Base-by-base conservation (phyloP, 2,329 filamentous ascomycete genomes). In the Cercospora berteroae region DNA sequence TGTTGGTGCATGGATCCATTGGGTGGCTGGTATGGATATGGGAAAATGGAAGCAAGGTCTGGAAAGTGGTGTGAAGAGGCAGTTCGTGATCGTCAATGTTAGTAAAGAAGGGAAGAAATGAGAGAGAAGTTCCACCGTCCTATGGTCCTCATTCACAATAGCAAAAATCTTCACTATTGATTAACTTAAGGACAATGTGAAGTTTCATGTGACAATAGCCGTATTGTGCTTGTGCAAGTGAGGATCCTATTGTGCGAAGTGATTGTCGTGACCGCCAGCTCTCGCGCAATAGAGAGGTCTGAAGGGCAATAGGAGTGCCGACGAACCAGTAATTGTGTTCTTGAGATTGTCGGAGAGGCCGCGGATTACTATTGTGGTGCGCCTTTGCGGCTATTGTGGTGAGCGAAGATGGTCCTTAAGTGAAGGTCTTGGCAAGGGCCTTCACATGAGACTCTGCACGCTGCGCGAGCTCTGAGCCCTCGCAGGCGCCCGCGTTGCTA, bases 141-240 rank as follows among this genome's bases (percentile, higher is more conserved):
- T 58, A 23, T 58, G 9, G 20, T 36, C 2, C 31, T 20, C 55
- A 36, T 36, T 58, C 55, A 58, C 55, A 58, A 58, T 58, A 58
- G 55, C 1, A 18, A 58, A 4, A 58, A 58, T 4, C 23, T 31
- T 58, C 29, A 58, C 55, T 36, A 58, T 58, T 36, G 27, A 58
- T 23, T 12, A 12, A 8, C 4, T 12, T 23, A 25, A 8, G 12
- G 16, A 58, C 55, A 58, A 58, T 58, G 55, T 58, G 55, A 58
- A 58, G 55, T 13, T 36, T 36, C 55, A 58, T 31, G 9, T 36
- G 29, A 36, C 31, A 58, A 58, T 58, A 36, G 29, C 18, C 4
- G n/a, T 20, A 58, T 58, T 58, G 55, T 57, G 55, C 27, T 18
- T 16, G 55, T 57, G 31, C 55, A 58, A 10, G 55, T 58, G 55